phyloP scores from a whole-genome alignment of 352 stramenopile genomes.

The Globisporangium cylindrosporum region DNA sequence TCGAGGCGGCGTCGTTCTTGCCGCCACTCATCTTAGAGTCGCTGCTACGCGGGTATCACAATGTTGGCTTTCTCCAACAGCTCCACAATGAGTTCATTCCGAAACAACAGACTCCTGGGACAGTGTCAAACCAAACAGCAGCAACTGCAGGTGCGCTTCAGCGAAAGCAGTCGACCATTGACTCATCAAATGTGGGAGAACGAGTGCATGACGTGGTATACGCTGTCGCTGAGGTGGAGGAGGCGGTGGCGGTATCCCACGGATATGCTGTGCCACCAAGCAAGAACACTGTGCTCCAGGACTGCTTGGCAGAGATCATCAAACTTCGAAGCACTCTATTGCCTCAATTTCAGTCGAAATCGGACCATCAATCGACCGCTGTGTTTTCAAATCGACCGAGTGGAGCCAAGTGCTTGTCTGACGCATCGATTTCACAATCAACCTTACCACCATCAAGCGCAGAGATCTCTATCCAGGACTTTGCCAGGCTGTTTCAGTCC shows the following conservation, averaged over 20 bases:
- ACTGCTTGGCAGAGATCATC: slow-evolving; percentile 29
- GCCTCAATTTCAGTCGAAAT: background rate
- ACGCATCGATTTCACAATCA: background rate
- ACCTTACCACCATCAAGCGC: slow-evolving; percentile 1
- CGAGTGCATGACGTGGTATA: background rate
- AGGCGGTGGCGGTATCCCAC: background rate
- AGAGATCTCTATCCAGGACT: slow-evolving; percentile 28
- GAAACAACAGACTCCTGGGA: background rate
- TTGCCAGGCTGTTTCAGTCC: slow-evolving; percentile 31
- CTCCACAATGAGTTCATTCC: slow-evolving; percentile 23
- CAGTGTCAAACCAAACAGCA: background rate
- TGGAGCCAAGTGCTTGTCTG: background rate
- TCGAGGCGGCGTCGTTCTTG: slow-evolving; percentile 61
- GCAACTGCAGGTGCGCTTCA: background rate
- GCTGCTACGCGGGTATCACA: slow-evolving; percentile 57
- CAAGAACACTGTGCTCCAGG: slow-evolving; percentile 19
- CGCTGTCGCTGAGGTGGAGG: background rate
- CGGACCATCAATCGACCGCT: background rate
- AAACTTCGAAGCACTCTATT: slow-evolving; percentile 15
- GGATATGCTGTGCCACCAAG: background rate
- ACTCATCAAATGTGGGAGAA: background rate
- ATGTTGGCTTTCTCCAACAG: slow-evolving; percentile 62
- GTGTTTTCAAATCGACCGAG: background rate
- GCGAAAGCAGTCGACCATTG: background rate
- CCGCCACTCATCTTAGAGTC: slow-evolving; percentile 65